Evolutionary conservation across 2,329 filamentous ascomycete species (phyloP).

Genomic region (Colletotrichum aenigma): DNA sequence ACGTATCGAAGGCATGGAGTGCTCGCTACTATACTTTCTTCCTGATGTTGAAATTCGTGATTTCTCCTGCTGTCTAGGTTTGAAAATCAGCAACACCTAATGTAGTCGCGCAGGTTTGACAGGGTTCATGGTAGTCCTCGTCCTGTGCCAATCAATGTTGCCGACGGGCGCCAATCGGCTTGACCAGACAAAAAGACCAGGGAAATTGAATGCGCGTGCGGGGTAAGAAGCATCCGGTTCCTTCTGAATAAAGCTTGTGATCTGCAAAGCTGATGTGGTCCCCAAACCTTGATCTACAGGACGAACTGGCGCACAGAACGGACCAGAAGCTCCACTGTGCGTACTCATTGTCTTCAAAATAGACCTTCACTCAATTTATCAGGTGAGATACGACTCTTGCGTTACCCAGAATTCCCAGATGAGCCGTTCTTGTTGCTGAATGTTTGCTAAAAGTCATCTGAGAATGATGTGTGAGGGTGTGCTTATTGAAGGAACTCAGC

Average conservation of each 20-base stretch:
- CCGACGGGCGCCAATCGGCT: not conserved
- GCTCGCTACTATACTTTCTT: rapidly evolving
- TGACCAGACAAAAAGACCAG: not conserved
- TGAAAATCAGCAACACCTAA: not conserved
- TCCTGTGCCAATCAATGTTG: not conserved
- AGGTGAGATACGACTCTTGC: not conserved
- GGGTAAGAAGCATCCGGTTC: not conserved
- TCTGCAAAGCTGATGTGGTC: not conserved
- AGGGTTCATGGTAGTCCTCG: not conserved
- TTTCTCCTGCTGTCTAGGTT: not conserved
- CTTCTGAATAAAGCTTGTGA: not conserved
- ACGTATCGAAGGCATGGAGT: not conserved
- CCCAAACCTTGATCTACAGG: not conserved
- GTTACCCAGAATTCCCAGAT: rapidly evolving
- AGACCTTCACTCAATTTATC: rapidly evolving
- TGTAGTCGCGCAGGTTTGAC: not conserved
- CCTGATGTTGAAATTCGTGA: not conserved
- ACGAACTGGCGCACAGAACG: not conserved
- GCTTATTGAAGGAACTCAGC: rapidly evolving
- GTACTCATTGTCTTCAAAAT: not conserved
- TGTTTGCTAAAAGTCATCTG: rapidly evolving
- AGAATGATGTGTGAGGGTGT: not conserved
- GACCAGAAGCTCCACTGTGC: not conserved
- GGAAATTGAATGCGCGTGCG: not conserved
- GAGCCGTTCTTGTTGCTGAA: rapidly evolving